These are phyloP conservation scores for Eragrostis nindensis DNA, from an alignment of 176 grass and related monocot species.

Conservation along the genomic window DNA sequence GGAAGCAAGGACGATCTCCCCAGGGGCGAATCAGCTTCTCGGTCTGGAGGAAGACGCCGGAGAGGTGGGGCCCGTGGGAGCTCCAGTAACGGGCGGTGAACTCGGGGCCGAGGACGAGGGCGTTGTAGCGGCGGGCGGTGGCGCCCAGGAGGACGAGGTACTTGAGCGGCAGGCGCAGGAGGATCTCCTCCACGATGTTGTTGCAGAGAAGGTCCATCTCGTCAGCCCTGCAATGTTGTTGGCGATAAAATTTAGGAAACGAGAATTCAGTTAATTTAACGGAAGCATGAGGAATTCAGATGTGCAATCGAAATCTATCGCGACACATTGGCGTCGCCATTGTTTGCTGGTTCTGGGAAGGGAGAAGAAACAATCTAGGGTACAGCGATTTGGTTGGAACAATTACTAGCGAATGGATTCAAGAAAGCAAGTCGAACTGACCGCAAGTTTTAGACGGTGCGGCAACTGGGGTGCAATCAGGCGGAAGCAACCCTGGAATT, in stretches of 20 bases:
- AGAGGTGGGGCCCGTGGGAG: neutral
- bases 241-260: neutral
- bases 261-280: neutral
- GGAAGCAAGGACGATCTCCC: neutral
- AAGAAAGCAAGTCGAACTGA: too few relatives aligned
- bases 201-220: neutral
- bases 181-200: conserved; percentile 1
- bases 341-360: neutral
- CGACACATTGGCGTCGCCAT: neutral
- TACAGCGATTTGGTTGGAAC: too few relatives aligned
- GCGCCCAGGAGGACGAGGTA: neutral
- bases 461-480: neutral
- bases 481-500: neutral
- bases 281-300: neutral
- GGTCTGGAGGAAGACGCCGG: conserved; percentile 20
- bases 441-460: too few relatives aligned
- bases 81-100: neutral
- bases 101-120: neutral
- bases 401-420: too few relatives aligned
- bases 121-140: conserved; percentile 6
- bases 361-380: neutral
- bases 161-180: conserved; percentile 1
- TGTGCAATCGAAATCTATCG: neutral
- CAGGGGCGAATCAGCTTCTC: neutral
- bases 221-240: neutral